A percentile compares a stretch with the other conserved stretches of the same genome.
Evolutionary conservation across 805 yeast genomes (phyloP).

Genomic region (Millerozyma miso): DNA sequence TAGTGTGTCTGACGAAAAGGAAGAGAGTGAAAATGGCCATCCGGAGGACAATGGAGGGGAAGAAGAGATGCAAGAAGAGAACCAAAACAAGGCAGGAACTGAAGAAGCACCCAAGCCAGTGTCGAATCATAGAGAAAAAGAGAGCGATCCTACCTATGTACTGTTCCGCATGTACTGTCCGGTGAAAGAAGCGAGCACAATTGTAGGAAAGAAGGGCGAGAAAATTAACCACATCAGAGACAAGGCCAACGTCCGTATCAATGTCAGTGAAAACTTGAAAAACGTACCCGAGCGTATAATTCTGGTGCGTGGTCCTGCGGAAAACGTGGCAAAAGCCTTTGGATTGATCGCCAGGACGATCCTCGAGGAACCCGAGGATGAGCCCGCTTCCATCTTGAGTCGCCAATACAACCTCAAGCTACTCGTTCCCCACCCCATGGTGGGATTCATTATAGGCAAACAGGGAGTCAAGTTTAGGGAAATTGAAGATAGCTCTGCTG

Average conservation of each 20-base stretch:
- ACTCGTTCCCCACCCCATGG: constrained; percentile 71
- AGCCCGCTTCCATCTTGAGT: constrained; percentile 54
- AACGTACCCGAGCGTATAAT: constrained; percentile 74
- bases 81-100: constrained; percentile 1
- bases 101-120: constrained; percentile 26
- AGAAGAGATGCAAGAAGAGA: not conserved
- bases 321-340: constrained; percentile 76
- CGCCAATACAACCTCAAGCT: constrained; percentile 54
- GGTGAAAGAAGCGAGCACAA: constrained; percentile 67
- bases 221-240: constrained; percentile 61
- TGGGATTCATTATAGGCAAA: constrained; percentile 79
- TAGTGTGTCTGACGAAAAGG: constrained; percentile 1
- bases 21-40: constrained; percentile 1
- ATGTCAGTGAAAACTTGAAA: constrained; percentile 67
- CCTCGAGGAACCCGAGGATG: constrained; percentile 61
- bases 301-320: constrained; percentile 69
- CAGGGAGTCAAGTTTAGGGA: constrained; percentile 71
- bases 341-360: constrained; percentile 68
- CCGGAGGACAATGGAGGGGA: constrained; percentile 2
- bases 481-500: constrained; percentile 79
- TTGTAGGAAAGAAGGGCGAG: constrained; percentile 83
- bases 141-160: constrained; percentile 57
- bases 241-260: constrained; percentile 58
- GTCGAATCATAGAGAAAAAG: constrained; percentile 36
- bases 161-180: constrained; percentile 71